Conservation (phyloP, 106 monocot genomes). For the Allium cepa region DNA sequence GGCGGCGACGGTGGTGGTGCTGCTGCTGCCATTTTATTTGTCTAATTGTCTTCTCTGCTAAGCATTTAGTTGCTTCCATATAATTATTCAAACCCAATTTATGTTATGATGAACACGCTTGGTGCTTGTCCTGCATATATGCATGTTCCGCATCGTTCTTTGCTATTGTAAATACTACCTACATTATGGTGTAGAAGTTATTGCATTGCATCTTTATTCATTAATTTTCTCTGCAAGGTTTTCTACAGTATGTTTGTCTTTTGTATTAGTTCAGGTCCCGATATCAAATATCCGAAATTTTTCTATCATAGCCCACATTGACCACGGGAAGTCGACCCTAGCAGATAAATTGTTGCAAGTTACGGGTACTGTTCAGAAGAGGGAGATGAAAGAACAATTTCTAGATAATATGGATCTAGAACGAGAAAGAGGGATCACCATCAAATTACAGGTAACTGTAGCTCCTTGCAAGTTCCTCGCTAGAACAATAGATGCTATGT, state of each 20-base stretch:
- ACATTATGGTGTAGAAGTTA: too few species aligned
- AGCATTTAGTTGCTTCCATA: too few species aligned
- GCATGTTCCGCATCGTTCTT: too few species aligned
- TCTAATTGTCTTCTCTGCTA: too few species aligned
- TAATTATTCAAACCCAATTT: too few species aligned
- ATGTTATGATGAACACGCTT: too few species aligned
- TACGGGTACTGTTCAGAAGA: constrained; percentile 85
- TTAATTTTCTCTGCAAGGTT: too few species aligned
- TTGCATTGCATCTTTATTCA: too few species aligned
- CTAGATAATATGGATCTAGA: constrained; percentile 98
- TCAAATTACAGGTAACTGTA: constrained; percentile 78
- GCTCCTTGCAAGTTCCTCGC: neutral
- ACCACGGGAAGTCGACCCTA: constrained; percentile 97
- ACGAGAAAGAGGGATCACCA: constrained; percentile 96
- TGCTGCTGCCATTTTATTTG: too few species aligned
- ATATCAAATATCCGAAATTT: constrained; percentile 95
- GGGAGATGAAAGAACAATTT: constrained; percentile 99
- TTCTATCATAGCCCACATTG: constrained; percentile 95
- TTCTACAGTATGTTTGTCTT: neutral
- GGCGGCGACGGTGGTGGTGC: too few species aligned
- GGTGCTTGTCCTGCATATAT: too few species aligned
- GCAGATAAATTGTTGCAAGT: constrained; percentile 88
- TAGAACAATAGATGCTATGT: neutral
- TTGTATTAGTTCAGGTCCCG: constrained; percentile 53
- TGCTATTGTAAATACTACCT: too few species aligned